Evolutionary conservation across 371 early-diverging fungal species (phyloP).

Genomic region (Vittaforma corneae): DNA sequence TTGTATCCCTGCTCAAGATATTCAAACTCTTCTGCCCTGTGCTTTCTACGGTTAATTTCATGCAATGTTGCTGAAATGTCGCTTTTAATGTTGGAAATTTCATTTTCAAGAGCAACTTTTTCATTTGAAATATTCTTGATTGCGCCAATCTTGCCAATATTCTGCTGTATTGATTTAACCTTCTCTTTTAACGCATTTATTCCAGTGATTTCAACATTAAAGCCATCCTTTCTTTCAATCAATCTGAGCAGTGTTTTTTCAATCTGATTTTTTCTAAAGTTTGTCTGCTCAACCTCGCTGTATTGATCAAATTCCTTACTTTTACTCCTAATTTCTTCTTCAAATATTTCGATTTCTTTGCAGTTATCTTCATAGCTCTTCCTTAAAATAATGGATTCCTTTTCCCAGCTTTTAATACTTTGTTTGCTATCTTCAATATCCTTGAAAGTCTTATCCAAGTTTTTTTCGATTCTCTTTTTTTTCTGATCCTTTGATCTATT

Average conservation of each 20-base stretch:
- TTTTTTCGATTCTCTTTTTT: slow-evolving; percentile 23
- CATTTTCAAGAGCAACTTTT: slow-evolving; percentile 10
- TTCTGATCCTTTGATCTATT: slow-evolving; percentile 3
- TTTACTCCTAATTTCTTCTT: slow-evolving; percentile 5
- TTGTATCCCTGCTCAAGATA: slow-evolving; percentile 28
- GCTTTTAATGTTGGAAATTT: neutral
- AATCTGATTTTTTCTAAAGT: neutral
- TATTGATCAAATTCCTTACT: slow-evolving; percentile 12
- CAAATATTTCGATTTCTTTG: neutral
- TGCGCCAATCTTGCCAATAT: neutral
- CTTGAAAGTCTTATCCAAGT: slow-evolving; percentile 5
- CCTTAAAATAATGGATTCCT: neutral
- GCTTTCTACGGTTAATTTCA: slow-evolving; percentile 34
- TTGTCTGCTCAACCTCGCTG: slow-evolving; percentile 7
- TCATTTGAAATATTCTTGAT: neutral
- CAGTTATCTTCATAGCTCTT: neutral
- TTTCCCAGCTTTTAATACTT: slow-evolving; percentile 15
- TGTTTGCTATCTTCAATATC: slow-evolving; percentile 7
- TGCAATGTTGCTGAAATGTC: slow-evolving; percentile 22
- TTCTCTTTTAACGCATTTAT: neutral
- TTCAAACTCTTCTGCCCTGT: slow-evolving; percentile 9
- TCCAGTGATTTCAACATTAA: neutral
- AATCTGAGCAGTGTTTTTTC: slow-evolving; percentile 3
- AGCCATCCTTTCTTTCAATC: neutral
- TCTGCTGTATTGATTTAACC: slow-evolving; percentile 13